Conservation (phyloP, 1,284 basidiomycete species). For the Trametes sp. region DNA sequence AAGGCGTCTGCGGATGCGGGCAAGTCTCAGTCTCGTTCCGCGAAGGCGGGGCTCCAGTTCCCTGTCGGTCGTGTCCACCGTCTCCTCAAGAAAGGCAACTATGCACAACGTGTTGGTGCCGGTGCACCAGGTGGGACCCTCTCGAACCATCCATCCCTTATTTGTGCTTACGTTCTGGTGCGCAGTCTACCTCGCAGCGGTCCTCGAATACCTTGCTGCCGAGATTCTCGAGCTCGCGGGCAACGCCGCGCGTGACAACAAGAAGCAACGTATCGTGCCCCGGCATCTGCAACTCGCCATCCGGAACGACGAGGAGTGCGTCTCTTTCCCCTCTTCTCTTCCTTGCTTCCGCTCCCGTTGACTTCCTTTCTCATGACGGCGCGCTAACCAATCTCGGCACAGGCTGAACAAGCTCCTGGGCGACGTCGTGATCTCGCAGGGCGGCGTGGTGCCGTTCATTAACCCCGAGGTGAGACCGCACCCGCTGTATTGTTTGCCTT, state of each 20-base stretch:
- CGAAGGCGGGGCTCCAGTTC: slow-evolving; percentile 86
- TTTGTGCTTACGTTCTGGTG: not conserved
- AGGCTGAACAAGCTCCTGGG: slow-evolving; percentile 78
- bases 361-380: not conserved
- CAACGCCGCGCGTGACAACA: slow-evolving; percentile 83
- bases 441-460: slow-evolving; percentile 81
- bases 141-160: not conserved
- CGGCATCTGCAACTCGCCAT: slow-evolving; percentile 90
- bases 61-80: slow-evolving; percentile 93
- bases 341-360: too few relatives aligned
- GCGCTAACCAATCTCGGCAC: not conserved
- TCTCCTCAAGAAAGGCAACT: slow-evolving; percentile 89
- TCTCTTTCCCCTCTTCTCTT: too few relatives aligned
- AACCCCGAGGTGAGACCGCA: slow-evolving; percentile 48
- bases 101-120: slow-evolving; percentile 81
- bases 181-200: slow-evolving; percentile 85
- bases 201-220: slow-evolving; percentile 84
- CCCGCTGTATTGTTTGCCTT: not conserved
- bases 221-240: slow-evolving; percentile 91
- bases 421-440: slow-evolving; percentile 86
- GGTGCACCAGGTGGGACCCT: slow-evolving; percentile 72
- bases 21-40: slow-evolving; percentile 77
- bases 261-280: slow-evolving; percentile 89
- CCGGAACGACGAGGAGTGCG: slow-evolving; percentile 83
- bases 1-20: slow-evolving; percentile 57